Evolutionary conservation across 2,329 filamentous ascomycete genomes (phyloP).

Genomic region (Sclerotinia minor): DNA sequence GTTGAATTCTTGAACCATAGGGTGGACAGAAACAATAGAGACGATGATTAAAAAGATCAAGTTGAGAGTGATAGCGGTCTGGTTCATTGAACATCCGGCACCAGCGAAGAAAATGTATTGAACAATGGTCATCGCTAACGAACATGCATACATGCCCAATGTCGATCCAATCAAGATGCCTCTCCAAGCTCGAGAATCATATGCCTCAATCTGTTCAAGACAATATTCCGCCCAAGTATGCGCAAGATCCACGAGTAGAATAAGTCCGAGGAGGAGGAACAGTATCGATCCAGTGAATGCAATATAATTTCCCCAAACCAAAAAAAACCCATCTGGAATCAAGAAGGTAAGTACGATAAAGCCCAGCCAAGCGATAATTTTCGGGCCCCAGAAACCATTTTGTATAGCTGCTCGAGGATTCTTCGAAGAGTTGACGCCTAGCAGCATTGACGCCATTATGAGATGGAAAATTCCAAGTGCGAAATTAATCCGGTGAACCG

Average conservation of each 20-base stretch:
- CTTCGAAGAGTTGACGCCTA: conserved; percentile 84
- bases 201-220: conserved; percentile 86
- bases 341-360: conserved; percentile 91
- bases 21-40: conserved; percentile 84
- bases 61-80: conserved; percentile 93
- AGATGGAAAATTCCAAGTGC: conserved; percentile 93
- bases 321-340: conserved; percentile 92
- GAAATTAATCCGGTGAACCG: conserved; percentile 97
- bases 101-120: conserved; percentile 96
- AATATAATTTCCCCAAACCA: conserved; percentile 94
- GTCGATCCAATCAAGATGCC: conserved; percentile 88
- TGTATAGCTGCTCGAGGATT: conserved; percentile 85
- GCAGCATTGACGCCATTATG: conserved; percentile 76
- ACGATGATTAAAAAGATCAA: conserved; percentile 78
- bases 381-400: conserved; percentile 99
- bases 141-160: conserved; percentile 87
- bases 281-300: conserved; percentile 85
- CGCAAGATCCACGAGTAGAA: conserved; percentile 90
- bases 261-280: conserved; percentile 88
- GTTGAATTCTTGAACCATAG: conserved; percentile 86
- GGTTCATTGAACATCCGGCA: conserved; percentile 87
- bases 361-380: conserved; percentile 83
- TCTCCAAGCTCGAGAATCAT: conserved; percentile 82
- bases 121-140: conserved; percentile 89
- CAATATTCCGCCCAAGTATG: conserved; percentile 98